Evolutionary conservation across 2,329 filamentous ascomycete genomes (phyloP), one percentile per base, ranked within the genome.

Genomic region (Atkinsonella hypoxylon): DNA sequence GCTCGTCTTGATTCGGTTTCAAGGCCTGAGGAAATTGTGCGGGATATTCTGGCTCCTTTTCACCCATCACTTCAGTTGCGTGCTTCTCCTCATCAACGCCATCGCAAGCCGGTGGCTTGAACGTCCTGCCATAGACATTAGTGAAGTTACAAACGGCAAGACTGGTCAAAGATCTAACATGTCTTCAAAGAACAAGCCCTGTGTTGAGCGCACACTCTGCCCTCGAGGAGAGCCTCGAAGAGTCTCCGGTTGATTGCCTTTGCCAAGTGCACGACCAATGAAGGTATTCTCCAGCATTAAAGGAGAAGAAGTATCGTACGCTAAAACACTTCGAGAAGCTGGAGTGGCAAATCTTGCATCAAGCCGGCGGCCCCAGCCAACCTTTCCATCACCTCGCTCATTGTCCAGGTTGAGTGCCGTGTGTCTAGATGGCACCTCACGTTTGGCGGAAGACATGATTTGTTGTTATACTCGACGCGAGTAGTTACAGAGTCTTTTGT

Each of bases 21-120:
- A 70, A 74, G 47, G 71, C 70, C 31, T 66, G 59, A 32, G 75
- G 74, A n/a, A 36, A 48, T n/a, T 26, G n/a, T 8, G 31, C 13
- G 30, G 30, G 3, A 34, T 48, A 12, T 9, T 71, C 73, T 45
- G 67, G 63, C 6, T 64, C 65, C 45, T 66, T 66, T 45, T 64
- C 61, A 10, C 20, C 20, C 2, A 59, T 62, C 2, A 67, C 65
- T 7, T 65, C 68, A 1, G 61, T 65, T 2, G 52, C 59, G 46
- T 59, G 26, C n/a, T 47, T 40, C 18, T 26, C 31, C 10, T 49
- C 31, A 4, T 15, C 12, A 12, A 15, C 15, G 17, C 20, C 42
- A 30, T 49, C 42, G 12, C 32, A 15, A 36, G 44, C 39, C 11
- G 45, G 15, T 15, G 32, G 13, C 8, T 17, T 15, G 5, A 13